Percentiles rank a stretch among this genome's conserved stretches.
Evolutionary conservation across 139 green algal species (phyloP).

Genomic region (Tetradesmus lagerheimii): DNA sequence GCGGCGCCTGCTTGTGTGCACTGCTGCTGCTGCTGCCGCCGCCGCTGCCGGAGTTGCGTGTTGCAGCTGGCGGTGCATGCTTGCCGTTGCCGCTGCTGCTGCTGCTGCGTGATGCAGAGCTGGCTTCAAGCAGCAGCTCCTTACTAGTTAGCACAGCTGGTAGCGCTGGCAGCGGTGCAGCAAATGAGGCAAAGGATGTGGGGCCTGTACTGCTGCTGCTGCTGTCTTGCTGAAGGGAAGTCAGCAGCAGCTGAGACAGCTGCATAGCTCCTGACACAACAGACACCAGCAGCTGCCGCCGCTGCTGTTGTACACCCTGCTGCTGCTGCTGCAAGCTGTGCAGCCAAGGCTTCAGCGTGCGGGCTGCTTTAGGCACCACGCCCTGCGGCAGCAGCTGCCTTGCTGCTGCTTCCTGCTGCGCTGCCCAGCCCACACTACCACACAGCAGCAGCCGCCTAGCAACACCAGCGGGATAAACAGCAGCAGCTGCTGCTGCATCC

Average conservation of each 20-base stretch:
- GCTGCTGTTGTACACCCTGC: neutral
- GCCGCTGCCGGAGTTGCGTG: neutral
- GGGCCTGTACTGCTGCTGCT: neutral
- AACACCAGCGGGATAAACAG: neutral
- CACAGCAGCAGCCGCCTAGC: constrained; percentile 21
- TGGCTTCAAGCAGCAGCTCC: constrained; percentile 6
- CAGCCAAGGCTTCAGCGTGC: constrained; percentile 7
- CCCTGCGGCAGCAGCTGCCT: constrained; percentile 4
- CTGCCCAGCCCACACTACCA: constrained; percentile 21
- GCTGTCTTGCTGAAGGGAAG: neutral
- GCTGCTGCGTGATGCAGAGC: neutral
- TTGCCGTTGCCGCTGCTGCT: neutral
- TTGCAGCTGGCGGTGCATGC: neutral
- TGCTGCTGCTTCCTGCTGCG: constrained; percentile 6
- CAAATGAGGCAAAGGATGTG: neutral
- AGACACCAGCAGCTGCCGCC: neutral
- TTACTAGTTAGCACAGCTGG: neutral
- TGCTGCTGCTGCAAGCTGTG: constrained; percentile 10
- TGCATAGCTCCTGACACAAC: constrained; percentile 6
- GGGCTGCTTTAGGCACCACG: neutral
- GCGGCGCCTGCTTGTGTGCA: neutral
- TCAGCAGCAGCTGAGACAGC: constrained; percentile 31
- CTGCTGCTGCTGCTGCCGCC: neutral
- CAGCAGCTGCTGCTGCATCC: neutral
- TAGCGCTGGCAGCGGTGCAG: neutral